Evolutionary conservation across 768 basidiomycete species (phyloP).

Genomic region (Lactarius quietus): DNA sequence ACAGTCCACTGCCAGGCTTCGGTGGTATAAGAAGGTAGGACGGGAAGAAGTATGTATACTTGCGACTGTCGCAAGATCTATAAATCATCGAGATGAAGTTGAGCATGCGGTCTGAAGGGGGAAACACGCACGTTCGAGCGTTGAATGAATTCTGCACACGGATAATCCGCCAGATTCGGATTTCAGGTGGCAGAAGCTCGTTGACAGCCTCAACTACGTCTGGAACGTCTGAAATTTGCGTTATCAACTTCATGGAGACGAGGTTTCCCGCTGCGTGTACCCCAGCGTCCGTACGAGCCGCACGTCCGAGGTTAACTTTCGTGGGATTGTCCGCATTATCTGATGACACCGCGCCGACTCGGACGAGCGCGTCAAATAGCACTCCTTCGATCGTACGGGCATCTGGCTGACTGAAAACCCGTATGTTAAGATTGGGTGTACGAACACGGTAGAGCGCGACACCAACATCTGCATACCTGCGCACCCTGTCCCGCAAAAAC

Average conservation of each 20-base stretch:
- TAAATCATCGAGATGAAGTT: slow-evolving; percentile 5
- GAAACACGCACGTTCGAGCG: slow-evolving; percentile 55
- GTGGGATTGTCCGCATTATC: slow-evolving; percentile 90
- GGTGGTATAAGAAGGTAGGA: slow-evolving; percentile 91
- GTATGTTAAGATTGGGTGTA: not conserved
- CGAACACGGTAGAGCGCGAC: not conserved
- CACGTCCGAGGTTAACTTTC: slow-evolving; percentile 85
- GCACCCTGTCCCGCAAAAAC: slow-evolving; percentile 90
- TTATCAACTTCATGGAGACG: slow-evolving; percentile 88
- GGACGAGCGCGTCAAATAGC: slow-evolving; percentile 82
- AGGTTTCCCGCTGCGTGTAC: slow-evolving; percentile 97
- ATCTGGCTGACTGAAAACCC: slow-evolving; percentile 56
- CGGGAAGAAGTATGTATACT: slow-evolving; percentile 97
- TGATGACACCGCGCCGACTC: slow-evolving; percentile 87
- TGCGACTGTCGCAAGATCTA: slow-evolving; percentile 90
- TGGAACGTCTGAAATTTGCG: slow-evolving; percentile 62
- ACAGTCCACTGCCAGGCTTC: slow-evolving; percentile 65
- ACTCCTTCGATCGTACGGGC: slow-evolving; percentile 85
- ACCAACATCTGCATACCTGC: slow-evolving; percentile 96
- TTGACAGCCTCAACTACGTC: slow-evolving; percentile 77
- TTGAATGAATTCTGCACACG: slow-evolving; percentile 80
- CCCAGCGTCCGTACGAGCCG: slow-evolving; percentile 94
- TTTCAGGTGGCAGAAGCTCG: slow-evolving; percentile 82
- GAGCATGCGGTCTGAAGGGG: not conserved
- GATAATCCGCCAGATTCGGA: slow-evolving; percentile 89